These are phyloP conservation scores for Diaporthe destruens DNA, from an alignment of 2,329 filamentous ascomycete genomes.

Conservation along the genomic window DNA sequence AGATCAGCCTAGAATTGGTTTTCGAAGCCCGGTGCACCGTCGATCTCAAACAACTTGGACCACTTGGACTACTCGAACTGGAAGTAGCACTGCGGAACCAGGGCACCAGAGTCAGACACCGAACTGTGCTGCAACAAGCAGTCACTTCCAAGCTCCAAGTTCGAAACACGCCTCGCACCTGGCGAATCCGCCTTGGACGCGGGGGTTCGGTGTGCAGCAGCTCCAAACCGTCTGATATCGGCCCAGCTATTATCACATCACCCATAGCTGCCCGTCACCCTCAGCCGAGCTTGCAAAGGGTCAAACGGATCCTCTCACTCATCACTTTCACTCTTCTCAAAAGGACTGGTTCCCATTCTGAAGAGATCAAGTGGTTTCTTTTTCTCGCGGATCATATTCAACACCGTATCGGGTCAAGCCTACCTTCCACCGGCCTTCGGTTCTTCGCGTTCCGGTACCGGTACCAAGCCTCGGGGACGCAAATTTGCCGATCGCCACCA, in stretches of 20 bases:
- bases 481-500: constrained; percentile 23
- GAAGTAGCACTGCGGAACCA: neutral
- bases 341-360: constrained; percentile 38
- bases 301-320: constrained; percentile 7
- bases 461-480: constrained; percentile 1
- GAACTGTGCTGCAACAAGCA: constrained; percentile 16
- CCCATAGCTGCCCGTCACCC: constrained; percentile 7
- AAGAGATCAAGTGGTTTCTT: neutral
- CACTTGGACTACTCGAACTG: neutral
- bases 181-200: constrained; percentile 17
- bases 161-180: constrained; percentile 22
- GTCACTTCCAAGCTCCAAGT: constrained; percentile 17
- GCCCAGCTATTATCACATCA: constrained; percentile 24
- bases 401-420: neutral
- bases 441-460: constrained; percentile 19
- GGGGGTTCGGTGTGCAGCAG: neutral
- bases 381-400: constrained; percentile 1
- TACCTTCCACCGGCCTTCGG: constrained; percentile 3
- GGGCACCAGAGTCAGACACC: constrained; percentile 26
- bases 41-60: constrained; percentile 2
- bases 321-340: constrained; percentile 16
- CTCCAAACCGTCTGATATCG: constrained; percentile 22
- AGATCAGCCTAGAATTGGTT: constrained; percentile 2
- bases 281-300: constrained; percentile 24
- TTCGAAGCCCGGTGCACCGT: constrained; percentile 30